These are phyloP conservation scores for Lyophyllum atratum DNA, from an alignment of 768 basidiomycete genomes.

Conservation along the genomic window DNA sequence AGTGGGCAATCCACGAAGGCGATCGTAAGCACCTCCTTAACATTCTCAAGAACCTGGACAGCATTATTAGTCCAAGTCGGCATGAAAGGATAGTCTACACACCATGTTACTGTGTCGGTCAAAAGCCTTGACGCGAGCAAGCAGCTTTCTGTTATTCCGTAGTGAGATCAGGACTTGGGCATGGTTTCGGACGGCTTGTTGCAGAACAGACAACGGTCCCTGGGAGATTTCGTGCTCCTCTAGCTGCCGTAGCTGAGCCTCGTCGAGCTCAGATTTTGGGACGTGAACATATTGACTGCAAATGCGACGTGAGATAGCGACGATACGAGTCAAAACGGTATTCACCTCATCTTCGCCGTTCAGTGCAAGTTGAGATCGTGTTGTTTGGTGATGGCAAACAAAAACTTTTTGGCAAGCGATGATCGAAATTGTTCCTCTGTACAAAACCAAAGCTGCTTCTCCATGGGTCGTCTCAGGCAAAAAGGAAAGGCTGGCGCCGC, in stretches of 20 bases:
- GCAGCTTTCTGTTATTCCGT: constrained; percentile 97
- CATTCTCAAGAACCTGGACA: constrained; percentile 89
- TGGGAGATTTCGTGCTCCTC: constrained; percentile 99
- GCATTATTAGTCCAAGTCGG: constrained; percentile 13
- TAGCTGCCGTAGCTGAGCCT: constrained; percentile 91
- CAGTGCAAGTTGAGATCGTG: constrained; percentile 12
- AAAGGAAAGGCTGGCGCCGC: constrained; percentile 93
- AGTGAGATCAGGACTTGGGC: constrained; percentile 97
- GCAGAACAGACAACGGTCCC: constrained; percentile 93
- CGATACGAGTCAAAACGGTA: neutral
- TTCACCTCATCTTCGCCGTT: constrained; percentile 38
- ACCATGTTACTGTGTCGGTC: constrained; percentile 99
- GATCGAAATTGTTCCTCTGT: neutral
- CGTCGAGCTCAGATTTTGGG: constrained; percentile 96
- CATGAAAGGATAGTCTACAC: constrained; percentile 24
- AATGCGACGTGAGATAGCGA: neutral
- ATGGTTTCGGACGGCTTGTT: constrained; percentile 97
- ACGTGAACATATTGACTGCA: constrained; percentile 94
- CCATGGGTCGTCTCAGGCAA: constrained; percentile 76
- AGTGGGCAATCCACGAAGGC: neutral
- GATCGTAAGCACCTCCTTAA: constrained; percentile 76
- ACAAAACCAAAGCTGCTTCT: neutral
- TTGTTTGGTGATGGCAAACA: constrained; percentile 37
- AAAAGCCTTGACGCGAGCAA: constrained; percentile 96
- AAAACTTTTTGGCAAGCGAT: constrained; percentile 27